Evolutionary conservation across 441 rosid species (phyloP), one percentile per base, ranked within the genome.

Genomic region (Caryocar brasiliense): DNA sequence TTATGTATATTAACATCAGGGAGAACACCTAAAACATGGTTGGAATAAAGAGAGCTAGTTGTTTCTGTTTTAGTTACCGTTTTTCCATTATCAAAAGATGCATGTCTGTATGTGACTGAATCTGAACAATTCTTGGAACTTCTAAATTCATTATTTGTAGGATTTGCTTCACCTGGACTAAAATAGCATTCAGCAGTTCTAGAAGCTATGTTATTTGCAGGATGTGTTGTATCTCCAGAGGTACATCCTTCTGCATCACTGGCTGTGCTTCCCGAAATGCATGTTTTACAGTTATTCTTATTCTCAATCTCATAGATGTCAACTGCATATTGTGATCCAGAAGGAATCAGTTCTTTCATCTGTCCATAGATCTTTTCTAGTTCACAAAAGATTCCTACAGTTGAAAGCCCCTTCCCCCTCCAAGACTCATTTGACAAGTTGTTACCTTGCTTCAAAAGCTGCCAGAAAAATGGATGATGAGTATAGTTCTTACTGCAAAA

Each of bases 271-370:
- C 18, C 53, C 22, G 20, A 6, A 65, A 40, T 21, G 66, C 54
- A 23, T 23, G 46, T 58, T 67, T 66, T 63, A 49, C 47, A 47
- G 6, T 4, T 18, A 45, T 47, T 59, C 48, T 40, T 62, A 14
- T 48, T 65, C 44, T 64, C 74, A 70, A 36, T 18, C 62, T 44
- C 52, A 40, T 35, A 25, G 45, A 15, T 26, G 32, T 25, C 38
- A 0, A 30, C 44, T 49, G 40, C 36, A 59, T 30, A 9, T 29
- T 41, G 56, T 42, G 48, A 47, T 46, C 62, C 54, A 29, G 51
- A 25, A 32, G 83, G 77, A 75, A 71, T 38, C 33, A 52, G 51
- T 55, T 65, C 58, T 20, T 49, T 67, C 87, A 72, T 79, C 82
- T 79, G 69, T 14, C 68, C 69, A 58, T 71, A 54, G 17, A 67